phyloP scores from a whole-genome alignment of 2,329 filamentous ascomycete genomes.

The Beauveria brongniartii region DNA sequence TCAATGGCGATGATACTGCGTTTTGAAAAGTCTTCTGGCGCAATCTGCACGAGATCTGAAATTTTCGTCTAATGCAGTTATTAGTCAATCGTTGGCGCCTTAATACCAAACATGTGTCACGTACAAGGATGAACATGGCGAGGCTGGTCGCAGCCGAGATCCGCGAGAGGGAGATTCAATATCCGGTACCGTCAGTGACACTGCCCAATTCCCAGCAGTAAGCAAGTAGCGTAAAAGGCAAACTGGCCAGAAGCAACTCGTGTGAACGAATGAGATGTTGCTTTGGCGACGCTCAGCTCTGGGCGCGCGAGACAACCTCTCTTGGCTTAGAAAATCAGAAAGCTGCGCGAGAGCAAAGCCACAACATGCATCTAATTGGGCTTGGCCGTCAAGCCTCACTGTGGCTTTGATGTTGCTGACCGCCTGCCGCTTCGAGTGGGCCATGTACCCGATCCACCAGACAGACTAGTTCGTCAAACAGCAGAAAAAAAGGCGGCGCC shows the following conservation, averaged over 20 bases:
- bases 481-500: neutral
- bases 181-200: neutral
- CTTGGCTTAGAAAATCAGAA: slow-evolving; percentile 7
- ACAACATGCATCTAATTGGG: neutral
- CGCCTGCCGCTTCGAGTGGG: neutral
- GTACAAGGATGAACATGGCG: slow-evolving; percentile 45
- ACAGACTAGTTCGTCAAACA: neutral
- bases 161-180: neutral
- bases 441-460: neutral
- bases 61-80: slow-evolving; percentile 66
- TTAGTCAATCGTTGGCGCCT: neutral
- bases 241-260: neutral
- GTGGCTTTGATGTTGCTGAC: neutral
- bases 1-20: slow-evolving; percentile 77
- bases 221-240: no score
- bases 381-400: slow-evolving; percentile 1
- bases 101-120: neutral
- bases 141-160: neutral
- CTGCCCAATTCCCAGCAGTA: no score
- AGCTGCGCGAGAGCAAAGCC: neutral
- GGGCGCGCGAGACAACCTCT: neutral
- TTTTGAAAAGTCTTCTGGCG: slow-evolving; percentile 80
- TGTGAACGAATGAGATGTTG: neutral
- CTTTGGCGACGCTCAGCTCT: neutral
- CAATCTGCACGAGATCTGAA: slow-evolving; percentile 88